Conservation (phyloP, 2,329 filamentous ascomycete genomes). For the Talaromyces rugulosus region DNA sequence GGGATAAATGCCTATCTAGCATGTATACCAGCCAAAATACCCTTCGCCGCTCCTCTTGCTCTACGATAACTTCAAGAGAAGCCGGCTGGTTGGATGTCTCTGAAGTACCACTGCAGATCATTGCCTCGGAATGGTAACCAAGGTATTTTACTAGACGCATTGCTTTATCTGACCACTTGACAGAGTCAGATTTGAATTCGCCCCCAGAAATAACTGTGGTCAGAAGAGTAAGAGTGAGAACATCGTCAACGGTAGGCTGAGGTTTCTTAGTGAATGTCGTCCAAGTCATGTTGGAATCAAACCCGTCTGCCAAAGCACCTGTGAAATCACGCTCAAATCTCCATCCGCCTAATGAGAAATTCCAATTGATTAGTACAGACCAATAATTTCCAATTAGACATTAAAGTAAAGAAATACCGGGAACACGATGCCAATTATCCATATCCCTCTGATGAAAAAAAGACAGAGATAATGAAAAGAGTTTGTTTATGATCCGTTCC, state of each 20-base stretch:
- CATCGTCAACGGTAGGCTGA: slow-evolving; percentile 31
- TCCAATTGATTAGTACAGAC: not conserved
- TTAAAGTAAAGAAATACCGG: not conserved
- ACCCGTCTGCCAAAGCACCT: slow-evolving; percentile 7
- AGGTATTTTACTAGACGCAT: slow-evolving; percentile 36
- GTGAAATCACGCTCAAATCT: slow-evolving; percentile 16
- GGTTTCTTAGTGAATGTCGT: slow-evolving; percentile 13
- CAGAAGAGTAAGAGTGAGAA: slow-evolving; percentile 44
- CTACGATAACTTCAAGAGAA: slow-evolving; percentile 35
- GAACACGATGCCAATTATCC: not conserved
- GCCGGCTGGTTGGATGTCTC: not conserved
- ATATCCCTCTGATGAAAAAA: not conserved
- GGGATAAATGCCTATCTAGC: slow-evolving; percentile 45
- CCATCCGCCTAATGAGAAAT: not conserved
- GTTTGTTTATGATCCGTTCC: slow-evolving; percentile 25
- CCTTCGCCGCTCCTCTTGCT: slow-evolving; percentile 44
- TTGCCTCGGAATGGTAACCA: slow-evolving; percentile 37
- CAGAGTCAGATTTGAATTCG: slow-evolving; percentile 47
- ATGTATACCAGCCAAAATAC: slow-evolving; percentile 49
- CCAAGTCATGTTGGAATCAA: not conserved
- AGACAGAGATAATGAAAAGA: not conserved
- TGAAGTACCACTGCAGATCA: slow-evolving; percentile 18
- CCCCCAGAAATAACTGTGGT: slow-evolving; percentile 46
- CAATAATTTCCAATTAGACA: not conserved
- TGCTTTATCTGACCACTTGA: slow-evolving; percentile 48